phyloP scores from a whole-genome alignment of 352 stramenopile genomes.

The Phytophthora cryptogea region DNA sequence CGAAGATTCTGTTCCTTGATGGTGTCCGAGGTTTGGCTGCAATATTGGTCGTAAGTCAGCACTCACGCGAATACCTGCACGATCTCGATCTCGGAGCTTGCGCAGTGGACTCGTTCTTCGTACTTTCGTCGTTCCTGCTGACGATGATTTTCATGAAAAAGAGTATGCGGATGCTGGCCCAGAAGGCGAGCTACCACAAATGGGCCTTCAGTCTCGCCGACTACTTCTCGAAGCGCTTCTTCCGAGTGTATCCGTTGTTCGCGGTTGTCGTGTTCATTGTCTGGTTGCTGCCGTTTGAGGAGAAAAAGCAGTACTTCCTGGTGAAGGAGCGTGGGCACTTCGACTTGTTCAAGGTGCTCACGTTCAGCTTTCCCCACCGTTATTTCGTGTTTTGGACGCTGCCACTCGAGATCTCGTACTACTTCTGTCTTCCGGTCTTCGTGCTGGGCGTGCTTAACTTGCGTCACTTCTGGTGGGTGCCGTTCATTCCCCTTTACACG shows the following conservation, averaged over 20 bases:
- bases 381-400: conserved; percentile 64
- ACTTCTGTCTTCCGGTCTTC: conserved; percentile 50
- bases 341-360: conserved; percentile 48
- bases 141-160: conserved; percentile 51
- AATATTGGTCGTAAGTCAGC: conserved; percentile 41
- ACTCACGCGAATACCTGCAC: conserved; percentile 35
- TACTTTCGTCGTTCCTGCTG: conserved; percentile 50
- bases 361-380: conserved; percentile 37
- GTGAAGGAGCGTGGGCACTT: conserved; percentile 39
- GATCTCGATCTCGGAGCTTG: conserved; percentile 35
- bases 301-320: conserved; percentile 37
- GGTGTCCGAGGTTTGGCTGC: conserved; percentile 50
- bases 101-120: conserved; percentile 46
- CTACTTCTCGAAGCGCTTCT: conserved; percentile 48
- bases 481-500: conserved; percentile 29
- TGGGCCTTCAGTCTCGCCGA: conserved; percentile 33
- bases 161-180: conserved; percentile 26
- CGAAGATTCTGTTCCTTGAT: conserved; percentile 50
- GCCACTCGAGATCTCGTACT: conserved; percentile 55
- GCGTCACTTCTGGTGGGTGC: conserved; percentile 42
- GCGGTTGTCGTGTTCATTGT: conserved; percentile 24
- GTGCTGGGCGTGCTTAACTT: conserved; percentile 29
- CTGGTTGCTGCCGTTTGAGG: conserved; percentile 37
- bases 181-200: conserved; percentile 23
- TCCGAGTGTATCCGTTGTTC: conserved; percentile 44